Conservation (phyloP, 768 basidiomycete species). For the Russula vinacea region DNA sequence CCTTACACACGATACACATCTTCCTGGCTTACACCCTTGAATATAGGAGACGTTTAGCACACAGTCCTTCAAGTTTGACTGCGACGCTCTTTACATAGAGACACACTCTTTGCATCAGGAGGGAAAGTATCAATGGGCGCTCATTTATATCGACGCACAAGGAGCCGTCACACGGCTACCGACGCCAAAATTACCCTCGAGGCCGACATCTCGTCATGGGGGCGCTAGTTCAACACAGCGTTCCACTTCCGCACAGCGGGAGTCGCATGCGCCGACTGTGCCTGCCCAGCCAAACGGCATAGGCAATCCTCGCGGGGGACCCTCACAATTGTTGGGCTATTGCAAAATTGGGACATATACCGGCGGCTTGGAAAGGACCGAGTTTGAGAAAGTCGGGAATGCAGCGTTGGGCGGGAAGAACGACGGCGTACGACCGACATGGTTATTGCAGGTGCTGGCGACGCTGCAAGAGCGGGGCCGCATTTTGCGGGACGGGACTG, state of each 20-base stretch:
- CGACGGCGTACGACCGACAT: constrained; percentile 19
- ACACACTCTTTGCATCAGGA: constrained; percentile 29
- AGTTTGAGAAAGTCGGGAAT: constrained; percentile 26
- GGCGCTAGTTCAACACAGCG: background rate
- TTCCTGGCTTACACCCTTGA: background rate
- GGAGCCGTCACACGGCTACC: constrained; percentile 23
- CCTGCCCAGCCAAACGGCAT: constrained; percentile 6
- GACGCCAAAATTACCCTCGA: constrained; percentile 18
- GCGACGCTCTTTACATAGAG: constrained; percentile 29
- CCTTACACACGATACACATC: background rate
- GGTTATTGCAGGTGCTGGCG: constrained; percentile 24
- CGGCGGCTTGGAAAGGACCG: constrained; percentile 18
- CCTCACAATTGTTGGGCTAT: constrained; percentile 27
- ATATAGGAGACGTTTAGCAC: constrained; percentile 17
- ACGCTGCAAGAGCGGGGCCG: constrained; percentile 26
- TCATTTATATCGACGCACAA: constrained; percentile 21
- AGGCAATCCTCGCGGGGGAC: constrained; percentile 6
- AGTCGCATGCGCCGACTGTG: constrained; percentile 14
- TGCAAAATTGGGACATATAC: constrained; percentile 27
- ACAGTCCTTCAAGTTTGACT: constrained; percentile 28
- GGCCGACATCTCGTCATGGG: constrained; percentile 22
- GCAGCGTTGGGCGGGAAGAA: constrained; percentile 19
- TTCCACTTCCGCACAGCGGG: constrained; percentile 1
- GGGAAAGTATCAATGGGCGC: constrained; percentile 28
- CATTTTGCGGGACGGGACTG: constrained; percentile 16